These are phyloP conservation scores for Micractinium sp. DNA, from an alignment of 139 green algal genomes.

Conservation along the genomic window DNA sequence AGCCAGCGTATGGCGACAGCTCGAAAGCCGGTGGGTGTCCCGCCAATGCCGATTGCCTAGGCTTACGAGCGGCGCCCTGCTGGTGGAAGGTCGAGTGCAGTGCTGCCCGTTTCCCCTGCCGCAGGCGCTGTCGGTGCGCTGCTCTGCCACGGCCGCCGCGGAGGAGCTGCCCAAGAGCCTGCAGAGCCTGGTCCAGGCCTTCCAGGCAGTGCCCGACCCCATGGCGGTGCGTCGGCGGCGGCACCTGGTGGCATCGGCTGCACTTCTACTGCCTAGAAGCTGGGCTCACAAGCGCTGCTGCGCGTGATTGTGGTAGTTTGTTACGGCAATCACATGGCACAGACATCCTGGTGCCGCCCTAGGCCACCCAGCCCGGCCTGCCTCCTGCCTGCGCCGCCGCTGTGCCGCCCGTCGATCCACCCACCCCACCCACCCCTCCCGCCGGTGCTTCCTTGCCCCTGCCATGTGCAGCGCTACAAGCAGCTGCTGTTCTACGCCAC, in stretches of 20 bases:
- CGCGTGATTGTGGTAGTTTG: background rate
- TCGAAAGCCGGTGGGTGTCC: too few species aligned
- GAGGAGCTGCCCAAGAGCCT: constrained; percentile 34
- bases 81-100: too few species aligned
- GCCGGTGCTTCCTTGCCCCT: too few species aligned
- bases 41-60: too few species aligned
- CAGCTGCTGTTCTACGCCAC: constrained; percentile 97
- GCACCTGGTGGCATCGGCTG: background rate
- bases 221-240: constrained; percentile 26
- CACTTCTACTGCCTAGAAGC: background rate
- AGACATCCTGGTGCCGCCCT: too few species aligned
- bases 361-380: background rate
- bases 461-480: constrained; percentile 83
- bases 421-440: background rate
- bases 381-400: background rate
- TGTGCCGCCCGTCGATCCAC: background rate
- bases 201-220: constrained; percentile 49
- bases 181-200: constrained; percentile 35
- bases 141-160: background rate
- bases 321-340: background rate
- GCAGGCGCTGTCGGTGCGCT: background rate
- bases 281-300: background rate
- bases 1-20: too few species aligned
- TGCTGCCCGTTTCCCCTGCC: too few species aligned
- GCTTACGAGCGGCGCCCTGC: too few species aligned